Conservation (phyloP, 495 filamentous ascomycete species). For the Hypoxylon rickii region DNA sequence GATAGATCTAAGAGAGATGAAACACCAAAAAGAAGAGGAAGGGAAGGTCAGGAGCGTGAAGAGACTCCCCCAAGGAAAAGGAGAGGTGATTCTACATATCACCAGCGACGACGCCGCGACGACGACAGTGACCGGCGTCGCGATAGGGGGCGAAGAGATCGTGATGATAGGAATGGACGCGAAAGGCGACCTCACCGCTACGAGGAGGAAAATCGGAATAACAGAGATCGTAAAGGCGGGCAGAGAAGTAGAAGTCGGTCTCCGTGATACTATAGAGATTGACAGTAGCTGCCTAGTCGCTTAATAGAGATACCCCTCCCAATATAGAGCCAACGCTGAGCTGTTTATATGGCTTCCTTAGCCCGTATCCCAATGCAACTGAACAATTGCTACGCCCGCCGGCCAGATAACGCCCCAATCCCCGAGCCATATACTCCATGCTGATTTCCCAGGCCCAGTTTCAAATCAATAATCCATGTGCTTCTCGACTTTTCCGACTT, state of each 20-base stretch:
- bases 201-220: slow-evolving; percentile 33
- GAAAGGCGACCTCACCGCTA: slow-evolving; percentile 26
- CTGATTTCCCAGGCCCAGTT: slow-evolving; percentile 12
- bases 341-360: slow-evolving; percentile 20
- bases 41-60: slow-evolving; percentile 30
- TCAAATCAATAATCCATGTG: slow-evolving; percentile 11
- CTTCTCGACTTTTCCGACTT: too few relatives aligned
- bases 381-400: slow-evolving; percentile 17
- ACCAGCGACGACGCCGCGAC: slow-evolving; percentile 33
- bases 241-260: slow-evolving; percentile 39
- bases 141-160: slow-evolving; percentile 32
- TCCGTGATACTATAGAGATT: slow-evolving; percentile 33
- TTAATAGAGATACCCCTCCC: slow-evolving; percentile 29
- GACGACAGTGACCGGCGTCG: slow-evolving; percentile 34
- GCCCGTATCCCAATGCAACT: slow-evolving; percentile 21
- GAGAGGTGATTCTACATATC: slow-evolving; percentile 37
- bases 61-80: slow-evolving; percentile 34
- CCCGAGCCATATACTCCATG: slow-evolving; percentile 26
- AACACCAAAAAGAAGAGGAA: slow-evolving; percentile 18
- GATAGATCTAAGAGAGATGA: slow-evolving; percentile 26
- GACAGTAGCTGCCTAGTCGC: slow-evolving; percentile 28
- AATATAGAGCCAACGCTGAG: slow-evolving; percentile 15
- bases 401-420: slow-evolving; percentile 19
- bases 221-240: slow-evolving; percentile 29
- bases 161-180: slow-evolving; percentile 32